Evolutionary conservation across 306 rosid species (phyloP).

Genomic region (Pterocarpus santalinus): DNA sequence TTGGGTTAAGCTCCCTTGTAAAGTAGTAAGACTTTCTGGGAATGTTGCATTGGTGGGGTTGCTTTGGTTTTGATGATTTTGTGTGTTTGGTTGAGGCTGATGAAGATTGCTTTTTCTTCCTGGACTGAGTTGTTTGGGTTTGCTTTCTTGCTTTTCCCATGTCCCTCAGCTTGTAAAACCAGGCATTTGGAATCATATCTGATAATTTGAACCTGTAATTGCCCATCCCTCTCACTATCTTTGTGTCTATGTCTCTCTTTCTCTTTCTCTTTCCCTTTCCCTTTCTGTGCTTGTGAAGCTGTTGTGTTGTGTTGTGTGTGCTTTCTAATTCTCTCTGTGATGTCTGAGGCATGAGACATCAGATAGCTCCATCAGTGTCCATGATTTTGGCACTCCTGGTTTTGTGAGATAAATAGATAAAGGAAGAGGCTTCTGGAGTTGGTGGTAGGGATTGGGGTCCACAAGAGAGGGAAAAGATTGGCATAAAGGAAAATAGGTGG

Average conservation of each 20-base stretch:
- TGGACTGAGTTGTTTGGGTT: constrained; percentile 24
- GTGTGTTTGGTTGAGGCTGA: constrained; percentile 44
- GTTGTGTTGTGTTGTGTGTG: background rate
- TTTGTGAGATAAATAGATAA: constrained; percentile 38
- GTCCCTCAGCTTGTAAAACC: constrained; percentile 89
- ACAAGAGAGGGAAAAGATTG: constrained; percentile 50
- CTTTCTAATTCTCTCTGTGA: constrained; percentile 30
- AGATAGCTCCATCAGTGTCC: constrained; percentile 27
- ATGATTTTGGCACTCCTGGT: constrained; percentile 44
- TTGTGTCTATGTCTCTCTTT: background rate
- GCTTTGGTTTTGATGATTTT: constrained; percentile 49
- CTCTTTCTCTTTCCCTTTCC: too few relatives aligned
- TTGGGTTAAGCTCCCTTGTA: constrained; percentile 66
- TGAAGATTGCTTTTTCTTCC: constrained; percentile 59
- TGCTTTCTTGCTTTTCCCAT: constrained; percentile 65
- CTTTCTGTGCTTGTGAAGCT: background rate
- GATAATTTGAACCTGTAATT: constrained; percentile 79
- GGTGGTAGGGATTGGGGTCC: constrained; percentile 58
- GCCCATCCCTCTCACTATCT: constrained; percentile 58
- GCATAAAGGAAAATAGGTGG: constrained; percentile 39
- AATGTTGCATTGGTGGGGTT: constrained; percentile 47
- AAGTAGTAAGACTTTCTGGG: constrained; percentile 90
- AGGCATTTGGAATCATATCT: constrained; percentile 89
- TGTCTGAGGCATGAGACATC: constrained; percentile 39
- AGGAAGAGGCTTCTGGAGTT: constrained; percentile 50